A percentile compares a stretch with the other conserved stretches of the same genome.
Evolutionary conservation across 805 yeast species (phyloP).

Genomic region (Kuraishia piskuri): DNA sequence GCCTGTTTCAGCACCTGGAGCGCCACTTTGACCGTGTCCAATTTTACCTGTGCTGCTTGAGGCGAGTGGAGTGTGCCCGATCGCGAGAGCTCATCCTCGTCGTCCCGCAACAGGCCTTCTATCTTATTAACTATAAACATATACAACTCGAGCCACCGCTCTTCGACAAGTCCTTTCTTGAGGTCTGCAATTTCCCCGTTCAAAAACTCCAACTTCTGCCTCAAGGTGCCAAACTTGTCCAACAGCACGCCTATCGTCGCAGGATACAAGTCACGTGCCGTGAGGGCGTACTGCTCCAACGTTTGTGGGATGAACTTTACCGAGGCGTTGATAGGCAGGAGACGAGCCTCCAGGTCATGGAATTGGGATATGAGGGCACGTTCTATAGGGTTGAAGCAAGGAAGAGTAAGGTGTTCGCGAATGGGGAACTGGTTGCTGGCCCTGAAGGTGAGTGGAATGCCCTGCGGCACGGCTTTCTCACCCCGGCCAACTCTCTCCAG

Average conservation of each 20-base stretch:
- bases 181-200: constrained; percentile 30
- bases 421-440: constrained; percentile 1
- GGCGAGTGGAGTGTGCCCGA: constrained; percentile 2
- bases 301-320: constrained; percentile 42
- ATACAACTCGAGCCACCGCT: constrained; percentile 49
- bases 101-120: constrained; percentile 16
- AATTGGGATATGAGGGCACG: constrained; percentile 32
- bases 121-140: constrained; percentile 36
- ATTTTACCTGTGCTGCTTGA: not conserved
- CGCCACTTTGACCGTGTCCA: constrained; percentile 6
- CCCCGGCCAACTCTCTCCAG: constrained; percentile 11
- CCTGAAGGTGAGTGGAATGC: constrained; percentile 5
- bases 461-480: constrained; percentile 7
- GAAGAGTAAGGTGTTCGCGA: constrained; percentile 19
- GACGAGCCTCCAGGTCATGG: constrained; percentile 27
- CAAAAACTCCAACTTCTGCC: constrained; percentile 32
- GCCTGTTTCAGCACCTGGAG: constrained; percentile 15
- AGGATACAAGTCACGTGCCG: constrained; percentile 21
- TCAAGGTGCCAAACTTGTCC: constrained; percentile 29
- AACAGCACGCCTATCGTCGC: constrained; percentile 23
- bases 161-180: constrained; percentile 38
- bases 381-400: constrained; percentile 30
- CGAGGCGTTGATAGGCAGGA: constrained; percentile 46
- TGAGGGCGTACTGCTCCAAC: constrained; percentile 30
- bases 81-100: constrained; percentile 14